Conservation (phyloP, 169 alveolate species). For the Hepatocystis sp. region DNA sequence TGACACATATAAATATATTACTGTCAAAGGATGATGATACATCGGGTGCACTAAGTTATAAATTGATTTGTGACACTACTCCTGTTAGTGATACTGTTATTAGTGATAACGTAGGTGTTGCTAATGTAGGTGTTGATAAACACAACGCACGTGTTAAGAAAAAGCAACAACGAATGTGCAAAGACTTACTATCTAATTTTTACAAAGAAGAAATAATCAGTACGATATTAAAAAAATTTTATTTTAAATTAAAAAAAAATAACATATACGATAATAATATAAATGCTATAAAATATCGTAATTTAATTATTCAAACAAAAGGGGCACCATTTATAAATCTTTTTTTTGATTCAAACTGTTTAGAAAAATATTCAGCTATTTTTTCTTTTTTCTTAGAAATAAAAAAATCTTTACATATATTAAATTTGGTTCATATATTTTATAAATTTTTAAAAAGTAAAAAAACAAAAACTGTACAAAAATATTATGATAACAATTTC, state of each 20-base stretch:
- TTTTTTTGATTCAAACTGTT: conserved; percentile 49
- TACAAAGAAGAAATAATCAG: conserved; percentile 50
- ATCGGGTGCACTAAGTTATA: no score
- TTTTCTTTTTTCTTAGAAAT: conserved; percentile 71
- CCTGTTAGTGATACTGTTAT: neutral
- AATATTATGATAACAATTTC: conserved; percentile 10
- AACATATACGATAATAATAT: conserved; percentile 62
- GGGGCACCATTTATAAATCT: conserved; percentile 46
- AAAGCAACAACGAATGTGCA: conserved; percentile 3
- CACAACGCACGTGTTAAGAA: neutral
- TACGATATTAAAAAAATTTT: conserved; percentile 40
- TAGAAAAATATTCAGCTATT: conserved; percentile 70
- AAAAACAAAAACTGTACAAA: conserved; percentile 8
- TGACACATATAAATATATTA: conserved; percentile 55
- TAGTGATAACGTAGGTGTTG: neutral
- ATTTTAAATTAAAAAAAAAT: conserved; percentile 61
- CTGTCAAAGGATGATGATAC: conserved; percentile 13
- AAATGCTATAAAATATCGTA: conserved; percentile 45
- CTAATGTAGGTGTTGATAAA: neutral
- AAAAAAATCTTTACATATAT: conserved; percentile 63
- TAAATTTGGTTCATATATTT: conserved; percentile 76
- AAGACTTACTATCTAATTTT: conserved; percentile 21
- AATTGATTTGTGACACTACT: neutral
- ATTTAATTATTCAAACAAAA: conserved; percentile 67
- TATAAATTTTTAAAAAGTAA: conserved; percentile 55